These are phyloP conservation scores for Cucurbita maxima DNA, from an alignment of 306 rosid genomes.

Conservation along the genomic window DNA sequence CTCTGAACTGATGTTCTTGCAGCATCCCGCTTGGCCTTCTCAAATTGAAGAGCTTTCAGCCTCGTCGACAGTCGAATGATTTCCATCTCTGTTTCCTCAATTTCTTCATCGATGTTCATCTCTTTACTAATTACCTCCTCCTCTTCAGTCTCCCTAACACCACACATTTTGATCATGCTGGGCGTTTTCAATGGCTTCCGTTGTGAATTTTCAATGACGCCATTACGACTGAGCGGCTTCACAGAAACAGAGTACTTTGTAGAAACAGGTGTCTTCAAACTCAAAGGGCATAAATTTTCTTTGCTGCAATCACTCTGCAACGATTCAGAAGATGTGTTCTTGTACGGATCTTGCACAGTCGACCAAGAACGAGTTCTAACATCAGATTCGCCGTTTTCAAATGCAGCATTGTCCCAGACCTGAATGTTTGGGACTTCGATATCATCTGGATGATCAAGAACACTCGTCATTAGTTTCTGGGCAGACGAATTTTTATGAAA, in stretches of 20 bases:
- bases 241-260: constrained; percentile 19
- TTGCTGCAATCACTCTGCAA: constrained; percentile 34
- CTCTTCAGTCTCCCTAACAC: constrained; percentile 8
- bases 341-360: constrained; percentile 5
- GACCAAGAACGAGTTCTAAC: constrained; percentile 26
- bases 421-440: constrained; percentile 35
- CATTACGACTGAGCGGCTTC: constrained; percentile 20
- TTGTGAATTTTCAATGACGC: constrained; percentile 15
- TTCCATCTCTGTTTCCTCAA: constrained; percentile 39
- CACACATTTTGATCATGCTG: neutral
- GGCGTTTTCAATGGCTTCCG: constrained; percentile 18
- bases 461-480: constrained; percentile 16
- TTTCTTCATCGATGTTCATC: constrained; percentile 37
- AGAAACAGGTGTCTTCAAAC: constrained; percentile 19
- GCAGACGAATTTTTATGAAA: neutral
- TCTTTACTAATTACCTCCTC: constrained; percentile 12
- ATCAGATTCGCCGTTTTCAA: constrained; percentile 30
- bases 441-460: constrained; percentile 32
- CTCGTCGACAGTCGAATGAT: constrained; percentile 25
- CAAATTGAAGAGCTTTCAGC: constrained; percentile 34
- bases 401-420: constrained; percentile 56
- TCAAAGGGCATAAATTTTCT: constrained; percentile 39
- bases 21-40: constrained; percentile 19
- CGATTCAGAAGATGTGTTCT: constrained; percentile 15
- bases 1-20: constrained; percentile 21